Conservation (phyloP, 345 rosid species). For the Syzygium aromaticum region DNA sequence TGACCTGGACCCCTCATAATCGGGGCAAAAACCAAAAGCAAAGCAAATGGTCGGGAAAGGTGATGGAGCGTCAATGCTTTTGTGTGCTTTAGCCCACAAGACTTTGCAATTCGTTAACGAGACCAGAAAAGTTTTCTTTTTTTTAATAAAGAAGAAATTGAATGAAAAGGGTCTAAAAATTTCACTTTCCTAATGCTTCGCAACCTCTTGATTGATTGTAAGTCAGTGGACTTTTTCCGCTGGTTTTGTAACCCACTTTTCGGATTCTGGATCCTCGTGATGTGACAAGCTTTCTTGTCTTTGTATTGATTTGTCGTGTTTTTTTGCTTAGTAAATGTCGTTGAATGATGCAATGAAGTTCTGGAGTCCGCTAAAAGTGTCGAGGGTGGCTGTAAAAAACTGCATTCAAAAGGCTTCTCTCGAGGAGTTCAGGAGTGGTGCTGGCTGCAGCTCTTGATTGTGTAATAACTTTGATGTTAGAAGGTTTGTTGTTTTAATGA, state of each 20-base stretch:
- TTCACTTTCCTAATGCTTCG: neutral
- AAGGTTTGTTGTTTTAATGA: neutral
- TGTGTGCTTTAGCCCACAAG: neutral
- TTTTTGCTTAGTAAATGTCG: neutral
- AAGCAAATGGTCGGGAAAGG: neutral
- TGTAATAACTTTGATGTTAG: neutral
- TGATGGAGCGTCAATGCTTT: neutral
- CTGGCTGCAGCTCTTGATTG: neutral
- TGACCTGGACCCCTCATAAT: neutral
- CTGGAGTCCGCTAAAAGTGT: neutral
- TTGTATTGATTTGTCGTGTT: neutral
- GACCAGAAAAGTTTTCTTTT: neutral
- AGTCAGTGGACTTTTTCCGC: neutral
- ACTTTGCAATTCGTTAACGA: neutral
- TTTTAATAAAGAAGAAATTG: neutral
- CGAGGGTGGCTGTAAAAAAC: neutral
- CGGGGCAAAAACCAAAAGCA: neutral
- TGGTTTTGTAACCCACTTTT: neutral
- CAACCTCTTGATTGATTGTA: neutral
- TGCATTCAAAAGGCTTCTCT: neutral
- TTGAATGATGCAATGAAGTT: neutral
- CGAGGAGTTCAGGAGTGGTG: neutral
- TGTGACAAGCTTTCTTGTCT: neutral
- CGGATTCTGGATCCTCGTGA: neutral
- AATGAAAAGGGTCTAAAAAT: neutral